These are phyloP conservation scores for Macrocybe gigantea DNA, from an alignment of 768 basidiomycete genomes.

Conservation along the genomic window DNA sequence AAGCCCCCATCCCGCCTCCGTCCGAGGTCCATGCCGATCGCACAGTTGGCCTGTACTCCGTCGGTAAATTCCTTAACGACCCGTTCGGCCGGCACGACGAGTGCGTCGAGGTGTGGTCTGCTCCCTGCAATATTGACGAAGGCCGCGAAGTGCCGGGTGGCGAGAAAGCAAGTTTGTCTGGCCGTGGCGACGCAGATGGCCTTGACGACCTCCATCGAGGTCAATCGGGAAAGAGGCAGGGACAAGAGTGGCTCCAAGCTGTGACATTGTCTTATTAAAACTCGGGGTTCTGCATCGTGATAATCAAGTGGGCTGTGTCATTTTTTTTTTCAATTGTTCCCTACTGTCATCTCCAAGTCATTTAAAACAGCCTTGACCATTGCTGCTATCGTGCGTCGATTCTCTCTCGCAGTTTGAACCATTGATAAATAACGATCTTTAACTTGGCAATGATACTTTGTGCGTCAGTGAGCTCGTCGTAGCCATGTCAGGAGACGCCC, in stretches of 20 bases:
- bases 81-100: slow-evolving; percentile 53
- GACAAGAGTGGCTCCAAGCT: slow-evolving; percentile 13
- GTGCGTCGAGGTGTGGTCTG: slow-evolving; percentile 62
- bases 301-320: no score
- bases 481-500: no score
- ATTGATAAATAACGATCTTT: no score
- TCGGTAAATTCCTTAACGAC: slow-evolving; percentile 44
- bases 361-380: no score
- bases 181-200: slow-evolving; percentile 60
- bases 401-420: no score
- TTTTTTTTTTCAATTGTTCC: no score
- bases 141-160: slow-evolving; percentile 40
- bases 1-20: slow-evolving; percentile 45
- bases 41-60: slow-evolving; percentile 53
- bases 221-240: slow-evolving; percentile 26
- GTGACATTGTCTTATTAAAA: slow-evolving; percentile 3
- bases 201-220: slow-evolving; percentile 37
- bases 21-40: slow-evolving; percentile 35
- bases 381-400: no score
- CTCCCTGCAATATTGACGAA: slow-evolving; percentile 49
- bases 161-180: slow-evolving; percentile 60
- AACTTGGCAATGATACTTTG: no score
- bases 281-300: no score
- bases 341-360: no score
- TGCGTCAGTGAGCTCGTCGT: no score